A percentile compares a stretch with the other conserved stretches of the same genome.
These are phyloP conservation scores for Wallacemonas collosoma DNA, from an alignment of 208 protist genomes.

Conservation along the genomic window DNA sequence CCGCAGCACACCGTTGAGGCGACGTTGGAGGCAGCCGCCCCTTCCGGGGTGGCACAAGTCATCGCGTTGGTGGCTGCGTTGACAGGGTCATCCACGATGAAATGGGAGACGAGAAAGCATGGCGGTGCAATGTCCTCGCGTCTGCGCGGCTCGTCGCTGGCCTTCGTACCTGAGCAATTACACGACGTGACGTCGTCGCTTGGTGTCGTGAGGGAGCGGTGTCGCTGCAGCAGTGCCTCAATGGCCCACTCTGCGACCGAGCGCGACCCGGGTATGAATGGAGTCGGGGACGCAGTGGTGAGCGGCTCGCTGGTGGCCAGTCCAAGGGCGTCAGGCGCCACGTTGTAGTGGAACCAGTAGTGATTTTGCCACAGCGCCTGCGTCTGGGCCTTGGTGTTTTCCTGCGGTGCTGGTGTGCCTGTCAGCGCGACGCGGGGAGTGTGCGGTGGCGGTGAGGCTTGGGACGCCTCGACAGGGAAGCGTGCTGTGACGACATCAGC, in stretches of 20 bases:
- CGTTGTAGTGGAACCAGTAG: constrained; percentile 22
- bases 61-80: background rate
- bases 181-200: background rate
- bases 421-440: too few relatives aligned
- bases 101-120: constrained; percentile 2
- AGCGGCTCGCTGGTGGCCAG: background rate
- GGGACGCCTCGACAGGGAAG: too few relatives aligned
- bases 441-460: too few relatives aligned
- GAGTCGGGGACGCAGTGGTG: background rate
- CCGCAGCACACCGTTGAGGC: constrained; percentile 1
- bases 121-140: background rate
- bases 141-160: background rate
- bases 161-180: too few relatives aligned
- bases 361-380: constrained; percentile 16
- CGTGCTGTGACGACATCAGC: too few relatives aligned
- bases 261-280: background rate
- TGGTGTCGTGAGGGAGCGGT: background rate
- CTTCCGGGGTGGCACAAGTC: background rate
- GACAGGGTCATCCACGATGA: background rate
- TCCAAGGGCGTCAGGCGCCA: background rate
- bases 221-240: constrained; percentile 6
- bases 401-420: too few relatives aligned
- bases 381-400: background rate
- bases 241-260: constrained; percentile 6
- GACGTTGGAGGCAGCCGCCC: too few relatives aligned